phyloP scores from a whole-genome alignment of 2,329 filamentous ascomycete genomes.

The Botrytis byssoidea region DNA sequence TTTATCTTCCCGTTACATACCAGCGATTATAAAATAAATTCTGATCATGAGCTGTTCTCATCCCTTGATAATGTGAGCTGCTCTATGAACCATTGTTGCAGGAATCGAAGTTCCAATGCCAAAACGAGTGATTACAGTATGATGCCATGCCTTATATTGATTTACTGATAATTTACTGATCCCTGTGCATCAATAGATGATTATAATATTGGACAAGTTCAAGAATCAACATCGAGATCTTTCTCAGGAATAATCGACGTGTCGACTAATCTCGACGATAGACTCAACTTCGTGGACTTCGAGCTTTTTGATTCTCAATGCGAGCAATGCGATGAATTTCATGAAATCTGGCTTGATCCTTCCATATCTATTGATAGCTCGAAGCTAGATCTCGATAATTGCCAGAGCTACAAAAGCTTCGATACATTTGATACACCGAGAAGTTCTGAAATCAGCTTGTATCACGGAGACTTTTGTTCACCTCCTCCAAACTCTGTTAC shows the following conservation, averaged over 20 bases:
- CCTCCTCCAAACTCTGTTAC: background rate
- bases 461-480: background rate
- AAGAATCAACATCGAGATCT: background rate
- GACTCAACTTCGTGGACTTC: background rate
- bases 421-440: constrained; percentile 9
- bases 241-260: background rate
- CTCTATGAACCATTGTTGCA: background rate
- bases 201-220: background rate
- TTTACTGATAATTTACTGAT: background rate
- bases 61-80: background rate
- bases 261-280: background rate
- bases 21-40: too few relatives aligned
- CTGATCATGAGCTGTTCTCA: background rate
- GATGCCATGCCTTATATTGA: background rate
- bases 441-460: background rate
- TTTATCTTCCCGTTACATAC: too few relatives aligned
- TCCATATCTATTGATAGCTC: background rate
- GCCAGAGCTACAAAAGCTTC: background rate
- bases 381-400: background rate
- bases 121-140: background rate
- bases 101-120: background rate
- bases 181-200: background rate
- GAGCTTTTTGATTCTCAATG: background rate
- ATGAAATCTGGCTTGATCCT: background rate
- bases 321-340: background rate